These are phyloP conservation scores for Cyphellophora attinorum DNA, from an alignment of 2,329 filamentous ascomycete species.

Conservation along the genomic window DNA sequence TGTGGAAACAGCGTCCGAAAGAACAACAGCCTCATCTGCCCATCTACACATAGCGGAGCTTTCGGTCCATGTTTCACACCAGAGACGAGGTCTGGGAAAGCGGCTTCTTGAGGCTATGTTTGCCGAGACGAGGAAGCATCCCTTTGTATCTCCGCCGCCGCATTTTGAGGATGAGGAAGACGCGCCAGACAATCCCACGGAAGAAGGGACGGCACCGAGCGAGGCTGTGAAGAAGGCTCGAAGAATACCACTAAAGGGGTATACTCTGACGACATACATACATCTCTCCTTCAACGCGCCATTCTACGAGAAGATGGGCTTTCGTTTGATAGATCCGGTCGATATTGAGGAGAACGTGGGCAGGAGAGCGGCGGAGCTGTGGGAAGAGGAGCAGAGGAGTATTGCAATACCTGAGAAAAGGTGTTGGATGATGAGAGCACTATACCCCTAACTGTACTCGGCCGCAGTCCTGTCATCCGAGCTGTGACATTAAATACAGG, in stretches of 20 bases:
- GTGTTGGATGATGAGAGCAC: constrained; percentile 6
- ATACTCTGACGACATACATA: constrained; percentile 7
- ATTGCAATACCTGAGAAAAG: constrained; percentile 3
- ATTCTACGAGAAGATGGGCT: constrained; percentile 7
- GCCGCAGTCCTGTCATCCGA: no score
- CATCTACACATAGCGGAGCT: constrained; percentile 7
- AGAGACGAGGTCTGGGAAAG: constrained; percentile 3
- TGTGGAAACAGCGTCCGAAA: neutral
- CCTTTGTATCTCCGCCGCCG: neutral
- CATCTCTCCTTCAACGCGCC: constrained; percentile 7
- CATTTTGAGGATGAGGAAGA: neutral
- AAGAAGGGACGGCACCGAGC: neutral
- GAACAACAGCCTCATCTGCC: neutral
- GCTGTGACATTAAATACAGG: no score
- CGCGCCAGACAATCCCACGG: neutral
- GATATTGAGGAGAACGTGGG: constrained; percentile 5
- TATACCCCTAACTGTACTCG: no score
- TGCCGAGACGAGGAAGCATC: neutral
- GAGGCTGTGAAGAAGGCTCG: neutral
- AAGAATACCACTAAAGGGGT: constrained; percentile 1
- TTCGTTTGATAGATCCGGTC: neutral
- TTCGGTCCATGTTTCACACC: constrained; percentile 4
- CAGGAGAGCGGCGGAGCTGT: constrained; percentile 1
- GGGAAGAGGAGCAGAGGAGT: constrained; percentile 6
- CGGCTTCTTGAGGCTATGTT: constrained; percentile 2